Conservation (phyloP, 768 basidiomycete species). For the Leccinum boreale region DNA sequence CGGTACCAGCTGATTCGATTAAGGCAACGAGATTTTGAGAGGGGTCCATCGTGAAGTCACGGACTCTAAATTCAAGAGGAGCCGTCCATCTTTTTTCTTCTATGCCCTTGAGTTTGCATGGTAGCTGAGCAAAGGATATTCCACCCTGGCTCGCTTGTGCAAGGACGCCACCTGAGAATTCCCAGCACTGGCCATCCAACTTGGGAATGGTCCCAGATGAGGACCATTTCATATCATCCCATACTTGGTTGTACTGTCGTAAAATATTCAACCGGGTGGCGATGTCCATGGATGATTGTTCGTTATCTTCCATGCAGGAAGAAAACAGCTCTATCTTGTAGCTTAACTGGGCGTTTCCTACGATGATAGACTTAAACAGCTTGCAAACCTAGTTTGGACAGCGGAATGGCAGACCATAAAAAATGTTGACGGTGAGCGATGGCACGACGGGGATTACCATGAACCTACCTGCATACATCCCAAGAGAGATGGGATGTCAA, state of each 20-base stretch:
- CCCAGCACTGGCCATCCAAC: constrained; percentile 28
- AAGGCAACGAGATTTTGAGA: constrained; percentile 35
- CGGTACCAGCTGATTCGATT: constrained; percentile 20
- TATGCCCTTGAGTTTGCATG: constrained; percentile 31
- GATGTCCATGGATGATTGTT: constrained; percentile 16
- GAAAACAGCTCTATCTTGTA: constrained; percentile 33
- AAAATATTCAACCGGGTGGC: constrained; percentile 25
- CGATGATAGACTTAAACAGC: constrained; percentile 26
- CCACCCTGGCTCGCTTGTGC: constrained; percentile 23
- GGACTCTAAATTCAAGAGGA: constrained; percentile 24
- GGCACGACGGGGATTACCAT: neutral
- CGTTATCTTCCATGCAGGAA: constrained; percentile 26
- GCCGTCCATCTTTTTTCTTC: constrained; percentile 26
- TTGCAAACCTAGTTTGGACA: constrained; percentile 27
- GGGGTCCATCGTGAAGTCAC: constrained; percentile 37
- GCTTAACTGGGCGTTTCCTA: constrained; percentile 20
- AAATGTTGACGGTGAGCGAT: neutral
- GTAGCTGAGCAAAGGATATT: constrained; percentile 26
- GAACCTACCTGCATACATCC: constrained; percentile 26
- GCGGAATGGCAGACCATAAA: neutral
- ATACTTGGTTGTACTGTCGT: constrained; percentile 25
- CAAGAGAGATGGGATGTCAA: constrained; percentile 30
- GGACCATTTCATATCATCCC: constrained; percentile 27
- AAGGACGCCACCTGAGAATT: constrained; percentile 34
- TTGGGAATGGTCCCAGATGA: constrained; percentile 12